Percentiles rank a stretch among this genome's conserved stretches.
Conservation (phyloP, 139 green algal genomes). For the Chlamydomonas sp. region DNA sequence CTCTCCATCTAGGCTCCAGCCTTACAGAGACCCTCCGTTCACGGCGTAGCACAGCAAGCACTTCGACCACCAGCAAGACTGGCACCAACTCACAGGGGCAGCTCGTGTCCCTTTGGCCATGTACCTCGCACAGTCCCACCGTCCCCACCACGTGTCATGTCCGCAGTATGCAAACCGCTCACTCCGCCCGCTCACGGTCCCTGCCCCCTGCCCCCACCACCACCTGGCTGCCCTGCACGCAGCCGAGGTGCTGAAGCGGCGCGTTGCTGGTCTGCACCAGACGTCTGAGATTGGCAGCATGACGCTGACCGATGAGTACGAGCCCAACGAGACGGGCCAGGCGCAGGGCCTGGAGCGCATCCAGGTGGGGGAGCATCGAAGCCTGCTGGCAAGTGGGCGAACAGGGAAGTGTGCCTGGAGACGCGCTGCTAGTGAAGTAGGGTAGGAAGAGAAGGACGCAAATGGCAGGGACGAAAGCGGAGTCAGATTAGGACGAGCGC, state of each 20-base stretch:
- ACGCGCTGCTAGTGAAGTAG: neutral
- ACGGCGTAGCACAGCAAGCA: no score
- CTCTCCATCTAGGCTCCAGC: neutral
- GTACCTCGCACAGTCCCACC: no score
- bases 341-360: constrained; percentile 38
- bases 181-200: neutral
- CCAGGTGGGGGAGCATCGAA: neutral
- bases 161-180: neutral
- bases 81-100: no score
- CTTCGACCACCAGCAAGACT: no score
- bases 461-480: no score
- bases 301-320: constrained; percentile 80
- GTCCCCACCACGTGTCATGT: neutral
- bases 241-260: constrained; percentile 93
- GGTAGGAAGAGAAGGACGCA: neutral
- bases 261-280: constrained; percentile 87
- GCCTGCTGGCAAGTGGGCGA: neutral
- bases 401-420: neutral
- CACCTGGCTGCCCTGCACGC: neutral
- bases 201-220: neutral
- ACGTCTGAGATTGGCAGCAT: constrained; percentile 72
- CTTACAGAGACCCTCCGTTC: no score
- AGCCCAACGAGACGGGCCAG: constrained; percentile 84
- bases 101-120: no score
- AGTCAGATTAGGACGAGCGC: no score